Conservation (phyloP, 2,329 filamentous ascomycete species). For the Ophiostoma quercus region DNA sequence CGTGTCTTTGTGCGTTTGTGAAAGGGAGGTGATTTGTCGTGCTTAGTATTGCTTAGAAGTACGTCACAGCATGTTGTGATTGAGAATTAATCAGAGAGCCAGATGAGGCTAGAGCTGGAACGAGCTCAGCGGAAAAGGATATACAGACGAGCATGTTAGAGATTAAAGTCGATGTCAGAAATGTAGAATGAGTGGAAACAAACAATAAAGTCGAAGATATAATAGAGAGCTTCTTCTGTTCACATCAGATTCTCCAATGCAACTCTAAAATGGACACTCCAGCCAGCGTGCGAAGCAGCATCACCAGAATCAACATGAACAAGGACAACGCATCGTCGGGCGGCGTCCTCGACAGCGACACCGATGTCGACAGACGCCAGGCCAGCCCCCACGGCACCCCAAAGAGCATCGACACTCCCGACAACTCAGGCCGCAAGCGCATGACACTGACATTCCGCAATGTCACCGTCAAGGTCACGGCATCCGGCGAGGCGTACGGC, state of each 20-base stretch:
- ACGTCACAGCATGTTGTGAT: neutral
- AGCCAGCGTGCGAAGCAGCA: neutral
- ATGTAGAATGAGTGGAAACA: neutral
- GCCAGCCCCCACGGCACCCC: neutral
- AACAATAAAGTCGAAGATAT: neutral
- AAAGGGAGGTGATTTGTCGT: neutral
- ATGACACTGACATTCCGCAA: constrained; percentile 26
- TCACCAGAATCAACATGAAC: neutral
- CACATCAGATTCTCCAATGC: neutral
- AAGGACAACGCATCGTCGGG: neutral
- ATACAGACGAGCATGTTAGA: neutral
- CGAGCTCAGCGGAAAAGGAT: neutral
- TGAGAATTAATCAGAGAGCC: neutral
- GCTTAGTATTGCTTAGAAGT: neutral
- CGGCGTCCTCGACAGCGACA: neutral
- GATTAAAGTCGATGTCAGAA: neutral
- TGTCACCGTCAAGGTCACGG: constrained; percentile 24
- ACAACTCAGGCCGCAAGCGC: constrained; percentile 5
- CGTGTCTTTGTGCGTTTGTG: neutral
- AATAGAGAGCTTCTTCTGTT: neutral
- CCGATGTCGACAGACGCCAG: neutral
- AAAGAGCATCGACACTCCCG: neutral
- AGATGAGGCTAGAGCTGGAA: neutral
- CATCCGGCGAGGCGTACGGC: constrained; percentile 23
- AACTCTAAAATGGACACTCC: neutral